phyloP scores from a whole-genome alignment of 2,329 filamentous ascomycete genomes.

The Aspergillus amoenus region DNA sequence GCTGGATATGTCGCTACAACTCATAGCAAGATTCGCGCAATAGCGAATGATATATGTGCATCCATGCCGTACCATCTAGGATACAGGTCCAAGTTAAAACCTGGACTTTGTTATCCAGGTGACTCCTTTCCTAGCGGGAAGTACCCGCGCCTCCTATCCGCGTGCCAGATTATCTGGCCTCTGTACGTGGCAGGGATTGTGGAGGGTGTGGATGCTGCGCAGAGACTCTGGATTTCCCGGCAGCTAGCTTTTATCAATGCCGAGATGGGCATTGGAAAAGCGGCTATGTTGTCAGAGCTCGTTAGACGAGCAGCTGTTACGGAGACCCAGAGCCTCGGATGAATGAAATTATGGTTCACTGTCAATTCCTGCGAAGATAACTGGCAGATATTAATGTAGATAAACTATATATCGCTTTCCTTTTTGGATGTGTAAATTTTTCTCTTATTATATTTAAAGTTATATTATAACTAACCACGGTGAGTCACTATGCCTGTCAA shows the following conservation, averaged over 20 bases:
- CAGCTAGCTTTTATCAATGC: conserved; percentile 1
- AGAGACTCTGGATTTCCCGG: conserved; percentile 6
- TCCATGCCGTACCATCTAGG: conserved; percentile 10
- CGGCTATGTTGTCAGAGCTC: background rate
- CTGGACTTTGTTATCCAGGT: conserved; percentile 1
- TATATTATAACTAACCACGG: background rate
- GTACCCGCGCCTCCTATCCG: conserved; percentile 1
- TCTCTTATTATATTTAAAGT: background rate
- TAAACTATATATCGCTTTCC: background rate
- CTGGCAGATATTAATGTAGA: background rate
- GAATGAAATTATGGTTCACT: background rate
- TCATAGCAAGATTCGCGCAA: background rate
- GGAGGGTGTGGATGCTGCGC: conserved; percentile 2
- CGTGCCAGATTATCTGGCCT: background rate
- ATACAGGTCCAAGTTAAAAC: background rate
- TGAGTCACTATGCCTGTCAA: conserved; percentile 2
- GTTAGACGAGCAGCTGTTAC: background rate
- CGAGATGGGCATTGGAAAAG: conserved; percentile 8
- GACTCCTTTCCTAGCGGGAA: conserved; percentile 1
- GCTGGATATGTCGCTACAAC: background rate
- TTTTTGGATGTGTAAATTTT: background rate
- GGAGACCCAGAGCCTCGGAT: background rate
- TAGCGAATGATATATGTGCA: conserved; percentile 2
- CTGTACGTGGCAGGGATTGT: conserved; percentile 6
- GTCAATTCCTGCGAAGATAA: background rate